Evolutionary conservation across 2,329 filamentous ascomycete genomes (phyloP).

Genomic region (Calonectria naviculata): DNA sequence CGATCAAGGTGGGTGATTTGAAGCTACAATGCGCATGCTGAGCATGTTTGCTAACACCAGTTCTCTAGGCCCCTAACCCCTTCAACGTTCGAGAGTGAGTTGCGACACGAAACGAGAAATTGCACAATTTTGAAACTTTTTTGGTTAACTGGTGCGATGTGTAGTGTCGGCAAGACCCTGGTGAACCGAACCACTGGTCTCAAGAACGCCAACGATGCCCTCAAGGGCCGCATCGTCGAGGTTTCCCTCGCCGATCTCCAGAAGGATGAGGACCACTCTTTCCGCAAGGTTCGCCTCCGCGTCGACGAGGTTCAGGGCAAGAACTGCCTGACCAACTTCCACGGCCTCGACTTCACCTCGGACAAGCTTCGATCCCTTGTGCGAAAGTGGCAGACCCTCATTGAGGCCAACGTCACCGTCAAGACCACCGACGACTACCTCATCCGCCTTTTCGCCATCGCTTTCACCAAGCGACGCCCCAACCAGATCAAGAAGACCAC

Average conservation of each 20-base stretch:
- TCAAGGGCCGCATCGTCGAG: constrained; percentile 99
- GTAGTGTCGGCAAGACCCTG: constrained; percentile 98
- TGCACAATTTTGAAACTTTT: constrained; percentile 25
- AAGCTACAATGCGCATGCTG: not conserved
- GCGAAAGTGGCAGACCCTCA: constrained; percentile 99
- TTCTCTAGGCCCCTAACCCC: constrained; percentile 83
- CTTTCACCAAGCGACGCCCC: constrained; percentile 98
- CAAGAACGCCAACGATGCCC: constrained; percentile 99
- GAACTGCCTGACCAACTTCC: constrained; percentile 99
- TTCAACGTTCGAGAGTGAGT: constrained; percentile 98
- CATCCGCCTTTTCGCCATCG: constrained; percentile 98
- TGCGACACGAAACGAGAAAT: constrained; percentile 34
- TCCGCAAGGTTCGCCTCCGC: constrained; percentile 99
- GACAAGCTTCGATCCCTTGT: constrained; percentile 99
- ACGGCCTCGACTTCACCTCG: constrained; percentile 99
- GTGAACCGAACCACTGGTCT: constrained; percentile 99
- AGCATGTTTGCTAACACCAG: constrained; percentile 28
- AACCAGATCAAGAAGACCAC: constrained; percentile 99
- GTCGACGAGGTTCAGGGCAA: constrained; percentile 99
- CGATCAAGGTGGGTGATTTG: constrained; percentile 78
- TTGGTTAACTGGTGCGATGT: constrained; percentile 37
- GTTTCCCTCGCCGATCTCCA: constrained; percentile 98
- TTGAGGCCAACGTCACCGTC: constrained; percentile 99
- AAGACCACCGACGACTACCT: constrained; percentile 99
- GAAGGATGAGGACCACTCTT: constrained; percentile 99